Evolutionary conservation across 2,329 filamentous ascomycete genomes (phyloP).

Genomic region (Xylaria sp.): DNA sequence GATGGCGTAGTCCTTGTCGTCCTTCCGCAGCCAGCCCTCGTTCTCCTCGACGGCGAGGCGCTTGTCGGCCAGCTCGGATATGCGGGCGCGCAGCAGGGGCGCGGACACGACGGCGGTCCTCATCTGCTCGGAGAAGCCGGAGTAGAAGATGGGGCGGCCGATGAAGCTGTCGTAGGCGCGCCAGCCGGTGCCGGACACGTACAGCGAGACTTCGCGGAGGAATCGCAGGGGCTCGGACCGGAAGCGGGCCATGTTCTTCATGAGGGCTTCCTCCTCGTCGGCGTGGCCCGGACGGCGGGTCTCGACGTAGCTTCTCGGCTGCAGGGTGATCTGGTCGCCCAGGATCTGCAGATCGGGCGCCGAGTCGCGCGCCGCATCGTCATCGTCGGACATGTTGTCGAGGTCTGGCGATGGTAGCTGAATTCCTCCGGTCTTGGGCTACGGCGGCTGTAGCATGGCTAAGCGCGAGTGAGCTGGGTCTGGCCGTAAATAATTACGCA

Average conservation of each 20-base stretch:
- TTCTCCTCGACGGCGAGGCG: conserved; percentile 80
- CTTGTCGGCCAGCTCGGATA: conserved; percentile 78
- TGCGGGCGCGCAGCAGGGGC: conserved; percentile 77
- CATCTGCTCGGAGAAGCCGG: conserved; percentile 92
- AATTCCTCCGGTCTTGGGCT: conserved; percentile 21
- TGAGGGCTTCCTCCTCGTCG: conserved; percentile 77
- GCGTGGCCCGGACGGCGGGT: conserved; percentile 57
- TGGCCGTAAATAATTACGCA: background rate
- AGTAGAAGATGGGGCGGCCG: conserved; percentile 92
- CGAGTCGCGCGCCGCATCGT: conserved; percentile 58
- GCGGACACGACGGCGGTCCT: conserved; percentile 80
- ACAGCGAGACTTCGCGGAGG: conserved; percentile 89
- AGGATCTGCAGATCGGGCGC: conserved; percentile 83
- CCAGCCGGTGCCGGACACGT: conserved; percentile 95
- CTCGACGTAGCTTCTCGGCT: conserved; percentile 75
- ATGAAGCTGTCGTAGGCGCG: conserved; percentile 91
- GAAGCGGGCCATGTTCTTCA: conserved; percentile 89
- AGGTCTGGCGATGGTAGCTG: conserved; percentile 2
- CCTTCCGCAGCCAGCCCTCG: conserved; percentile 72
- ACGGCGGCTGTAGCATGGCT: conserved; percentile 33
- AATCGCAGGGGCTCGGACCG: conserved; percentile 78
- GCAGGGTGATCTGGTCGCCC: conserved; percentile 77
- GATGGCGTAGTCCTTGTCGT: conserved; percentile 64
- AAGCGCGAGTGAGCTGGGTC: background rate
- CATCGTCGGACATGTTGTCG: conserved; percentile 53